Evolutionary conservation across 164 flowering plant species (phyloP).

Genomic region (Piper longum): DNA sequence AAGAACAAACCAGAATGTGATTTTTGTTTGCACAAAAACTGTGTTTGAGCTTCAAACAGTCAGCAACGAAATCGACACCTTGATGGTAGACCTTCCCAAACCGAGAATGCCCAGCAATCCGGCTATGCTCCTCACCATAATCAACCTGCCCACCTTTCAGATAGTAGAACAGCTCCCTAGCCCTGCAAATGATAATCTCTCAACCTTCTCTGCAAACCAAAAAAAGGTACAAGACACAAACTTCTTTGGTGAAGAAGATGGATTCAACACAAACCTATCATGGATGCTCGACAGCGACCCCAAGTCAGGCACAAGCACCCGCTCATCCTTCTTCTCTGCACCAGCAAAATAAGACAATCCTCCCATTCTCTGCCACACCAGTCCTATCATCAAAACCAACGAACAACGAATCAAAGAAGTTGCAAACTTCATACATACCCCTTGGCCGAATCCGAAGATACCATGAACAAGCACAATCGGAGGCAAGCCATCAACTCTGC

Average conservation of each 20-base stretch:
- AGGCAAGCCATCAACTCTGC: slow-evolving; percentile 28
- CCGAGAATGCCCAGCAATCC: slow-evolving; percentile 64
- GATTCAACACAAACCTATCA: slow-evolving; percentile 46
- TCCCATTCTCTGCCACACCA: slow-evolving; percentile 55
- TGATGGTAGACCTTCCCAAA: slow-evolving; percentile 67
- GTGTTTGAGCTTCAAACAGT: no score
- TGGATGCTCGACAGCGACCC: slow-evolving; percentile 90
- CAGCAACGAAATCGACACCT: slow-evolving; percentile 24
- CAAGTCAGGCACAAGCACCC: slow-evolving; percentile 93
- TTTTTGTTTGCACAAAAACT: no score
- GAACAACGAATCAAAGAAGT: not conserved
- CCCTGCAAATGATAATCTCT: slow-evolving; percentile 37
- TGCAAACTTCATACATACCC: slow-evolving; percentile 32
- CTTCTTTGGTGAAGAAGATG: not conserved
- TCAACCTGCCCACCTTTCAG: slow-evolving; percentile 95
- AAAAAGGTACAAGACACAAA: not conserved
- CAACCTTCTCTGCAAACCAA: not conserved
- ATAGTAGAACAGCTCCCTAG: slow-evolving; percentile 88
- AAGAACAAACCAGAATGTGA: not conserved
- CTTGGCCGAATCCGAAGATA: slow-evolving; percentile 98
- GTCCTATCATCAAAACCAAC: not conserved
- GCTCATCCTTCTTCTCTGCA: slow-evolving; percentile 94
- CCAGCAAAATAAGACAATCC: slow-evolving; percentile 92
- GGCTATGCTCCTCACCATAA: slow-evolving; percentile 94
- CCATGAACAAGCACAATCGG: slow-evolving; percentile 96